Conservation (phyloP, 202 grass and related monocot species). For the Cymbopogon flexuosus region DNA sequence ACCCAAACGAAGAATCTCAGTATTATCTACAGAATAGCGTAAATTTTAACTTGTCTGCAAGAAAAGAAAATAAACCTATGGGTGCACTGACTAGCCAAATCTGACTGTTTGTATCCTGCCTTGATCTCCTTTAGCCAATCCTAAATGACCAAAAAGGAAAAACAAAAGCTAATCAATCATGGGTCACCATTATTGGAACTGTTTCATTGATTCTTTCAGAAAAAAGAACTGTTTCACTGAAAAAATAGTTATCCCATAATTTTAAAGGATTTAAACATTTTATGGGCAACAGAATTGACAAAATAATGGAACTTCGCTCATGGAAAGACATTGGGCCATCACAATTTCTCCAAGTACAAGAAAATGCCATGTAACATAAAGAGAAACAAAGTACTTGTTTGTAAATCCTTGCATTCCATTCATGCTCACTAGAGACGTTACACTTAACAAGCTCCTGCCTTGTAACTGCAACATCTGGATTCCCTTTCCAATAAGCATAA, state of each 20-base stretch:
- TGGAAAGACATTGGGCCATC: background rate
- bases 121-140: constrained; percentile 78
- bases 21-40: background rate
- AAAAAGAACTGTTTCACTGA: constrained; percentile 8
- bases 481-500: constrained; percentile 96
- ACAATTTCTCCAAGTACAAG: constrained; percentile 3
- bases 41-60: constrained; percentile 4
- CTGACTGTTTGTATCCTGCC: constrained; percentile 74
- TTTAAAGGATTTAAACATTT: constrained; percentile 16
- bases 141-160: constrained; percentile 30
- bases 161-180: constrained; percentile 20
- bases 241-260: background rate
- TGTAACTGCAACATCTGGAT: constrained; percentile 60
- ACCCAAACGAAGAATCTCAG: constrained; percentile 17
- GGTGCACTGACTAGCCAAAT: constrained; percentile 70
- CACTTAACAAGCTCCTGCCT: constrained; percentile 74
- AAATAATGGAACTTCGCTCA: background rate
- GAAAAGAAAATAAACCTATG: constrained; percentile 52
- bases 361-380: constrained; percentile 13
- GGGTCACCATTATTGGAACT: constrained; percentile 11
- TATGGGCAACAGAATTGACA: background rate
- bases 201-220: background rate
- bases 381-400: constrained; percentile 46
- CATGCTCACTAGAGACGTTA: constrained; percentile 64
- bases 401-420: constrained; percentile 90